A percentile compares a stretch with the other conserved stretches of the same genome.
These are phyloP conservation scores for Eutrema heterophyllum DNA, from an alignment of 345 rosid genomes.

Conservation along the genomic window DNA sequence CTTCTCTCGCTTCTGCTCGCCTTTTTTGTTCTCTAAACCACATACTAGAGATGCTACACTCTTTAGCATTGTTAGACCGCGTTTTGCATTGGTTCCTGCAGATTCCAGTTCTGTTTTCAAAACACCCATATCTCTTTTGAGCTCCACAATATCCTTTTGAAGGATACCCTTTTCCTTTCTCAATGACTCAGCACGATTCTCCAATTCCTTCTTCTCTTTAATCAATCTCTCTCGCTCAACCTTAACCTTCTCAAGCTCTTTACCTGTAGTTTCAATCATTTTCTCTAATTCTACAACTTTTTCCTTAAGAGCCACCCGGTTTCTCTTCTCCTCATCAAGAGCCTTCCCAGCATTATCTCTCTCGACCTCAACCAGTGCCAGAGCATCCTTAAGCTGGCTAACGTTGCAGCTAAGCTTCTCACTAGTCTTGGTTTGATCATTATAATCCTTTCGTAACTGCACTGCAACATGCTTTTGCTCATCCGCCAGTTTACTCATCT, in stretches of 20 bases:
- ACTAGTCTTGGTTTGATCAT: constrained; percentile 38
- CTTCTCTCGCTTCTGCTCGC: constrained; percentile 27
- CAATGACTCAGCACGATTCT: constrained; percentile 30
- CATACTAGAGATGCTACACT: constrained; percentile 43
- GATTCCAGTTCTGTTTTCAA: constrained; percentile 49
- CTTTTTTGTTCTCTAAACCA: constrained; percentile 29
- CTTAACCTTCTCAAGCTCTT: constrained; percentile 39
- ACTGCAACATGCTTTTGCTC: constrained; percentile 37
- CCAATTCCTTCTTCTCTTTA: constrained; percentile 41
- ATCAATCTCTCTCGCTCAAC: constrained; percentile 37
- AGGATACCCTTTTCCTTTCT: constrained; percentile 40
- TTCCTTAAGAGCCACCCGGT: constrained; percentile 28
- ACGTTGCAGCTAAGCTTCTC: constrained; percentile 36
- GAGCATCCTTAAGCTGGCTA: constrained; percentile 28
- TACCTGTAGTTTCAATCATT: constrained; percentile 25
- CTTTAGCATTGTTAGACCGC: constrained; percentile 45
- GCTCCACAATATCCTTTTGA: constrained; percentile 45
- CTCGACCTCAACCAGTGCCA: constrained; percentile 36
- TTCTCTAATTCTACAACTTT: constrained; percentile 44
- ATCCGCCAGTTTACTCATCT: constrained; percentile 40
- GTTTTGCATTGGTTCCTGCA: constrained; percentile 32
- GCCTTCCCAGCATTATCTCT: constrained; percentile 40
- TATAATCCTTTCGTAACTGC: constrained; percentile 32
- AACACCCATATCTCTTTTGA: constrained; percentile 28
- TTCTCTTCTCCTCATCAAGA: constrained; percentile 47